These are phyloP conservation scores for Fusarium succisae DNA, from an alignment of 2,329 filamentous ascomycete genomes.

Conservation along the genomic window DNA sequence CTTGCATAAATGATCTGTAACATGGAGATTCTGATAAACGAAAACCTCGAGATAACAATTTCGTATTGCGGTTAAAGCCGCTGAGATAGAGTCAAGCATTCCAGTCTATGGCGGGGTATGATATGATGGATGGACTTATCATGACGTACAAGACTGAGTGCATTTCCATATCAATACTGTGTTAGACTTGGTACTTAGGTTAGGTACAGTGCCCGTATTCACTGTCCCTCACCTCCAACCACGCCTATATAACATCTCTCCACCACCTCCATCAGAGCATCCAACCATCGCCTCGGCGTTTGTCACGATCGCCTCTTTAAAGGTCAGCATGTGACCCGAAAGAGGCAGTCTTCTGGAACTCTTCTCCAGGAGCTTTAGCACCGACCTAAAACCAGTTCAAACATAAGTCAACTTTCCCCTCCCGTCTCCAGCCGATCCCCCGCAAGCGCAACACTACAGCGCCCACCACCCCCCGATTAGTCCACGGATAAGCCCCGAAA, in stretches of 20 bases:
- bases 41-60: not conserved
- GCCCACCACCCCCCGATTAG: slow-evolving; percentile 14
- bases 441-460: slow-evolving; percentile 20
- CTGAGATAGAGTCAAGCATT: not conserved
- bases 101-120: slow-evolving; percentile 17
- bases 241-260: slow-evolving; percentile 26
- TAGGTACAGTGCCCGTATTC: not conserved
- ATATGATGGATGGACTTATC: slow-evolving; percentile 18
- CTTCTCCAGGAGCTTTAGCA: slow-evolving; percentile 28
- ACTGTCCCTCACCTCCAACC: slow-evolving; percentile 5
- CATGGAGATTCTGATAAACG: not conserved
- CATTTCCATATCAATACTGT: not conserved
- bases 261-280: slow-evolving; percentile 27
- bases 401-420: slow-evolving; percentile 18
- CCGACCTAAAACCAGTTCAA: not conserved
- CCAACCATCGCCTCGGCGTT: slow-evolving; percentile 45
- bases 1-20: not conserved
- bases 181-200: not conserved
- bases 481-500: slow-evolving; percentile 2
- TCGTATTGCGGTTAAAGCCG: not conserved
- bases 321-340: slow-evolving; percentile 41
- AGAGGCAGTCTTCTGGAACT: slow-evolving; percentile 41
- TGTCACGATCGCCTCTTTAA: slow-evolving; percentile 42
- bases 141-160: slow-evolving; percentile 26
- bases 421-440: slow-evolving; percentile 34